phyloP scores from a whole-genome alignment of 208 protist genomes.

The Wallacemonas sp. region DNA sequence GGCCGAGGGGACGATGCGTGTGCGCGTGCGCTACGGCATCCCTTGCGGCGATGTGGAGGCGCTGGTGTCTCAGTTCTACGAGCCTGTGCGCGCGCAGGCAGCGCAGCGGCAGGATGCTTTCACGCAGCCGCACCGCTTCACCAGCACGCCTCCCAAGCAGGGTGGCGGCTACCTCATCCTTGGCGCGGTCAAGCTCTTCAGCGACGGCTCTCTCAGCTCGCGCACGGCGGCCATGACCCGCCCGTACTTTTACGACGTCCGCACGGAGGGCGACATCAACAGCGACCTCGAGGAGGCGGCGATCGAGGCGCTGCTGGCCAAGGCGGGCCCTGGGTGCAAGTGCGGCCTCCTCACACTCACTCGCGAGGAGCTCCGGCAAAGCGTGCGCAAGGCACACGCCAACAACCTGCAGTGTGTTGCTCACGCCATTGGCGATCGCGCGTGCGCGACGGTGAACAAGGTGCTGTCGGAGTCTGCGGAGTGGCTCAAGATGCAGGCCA shows the following conservation, averaged over 20 bases:
- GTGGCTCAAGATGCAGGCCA: constrained; percentile 20
- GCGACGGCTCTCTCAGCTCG: constrained; percentile 66
- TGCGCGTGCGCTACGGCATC: constrained; percentile 47
- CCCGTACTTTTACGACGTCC: constrained; percentile 41
- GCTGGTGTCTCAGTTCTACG: constrained; percentile 35
- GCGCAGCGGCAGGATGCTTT: constrained; percentile 31
- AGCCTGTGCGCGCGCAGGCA: constrained; percentile 23
- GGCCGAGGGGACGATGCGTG: constrained; percentile 29
- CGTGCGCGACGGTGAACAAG: constrained; percentile 51
- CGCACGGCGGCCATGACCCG: constrained; percentile 61
- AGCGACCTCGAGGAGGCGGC: constrained; percentile 43
- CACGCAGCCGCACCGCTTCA: constrained; percentile 47
- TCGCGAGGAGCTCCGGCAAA: constrained; percentile 30
- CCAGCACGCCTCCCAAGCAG: constrained; percentile 25
- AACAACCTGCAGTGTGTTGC: constrained; percentile 44
- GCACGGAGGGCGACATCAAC: constrained; percentile 47
- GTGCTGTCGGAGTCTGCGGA: constrained; percentile 34
- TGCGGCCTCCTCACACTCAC: constrained; percentile 50
- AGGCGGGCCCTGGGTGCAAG: constrained; percentile 22
- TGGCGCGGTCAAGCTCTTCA: constrained; percentile 62
- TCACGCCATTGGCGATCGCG: constrained; percentile 73
- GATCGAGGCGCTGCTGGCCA: constrained; percentile 24
- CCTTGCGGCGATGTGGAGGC: constrained; percentile 27
- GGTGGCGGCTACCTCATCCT: constrained; percentile 48
- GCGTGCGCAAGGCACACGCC: constrained; percentile 27